Conservation (phyloP, 1,284 basidiomycete species). For the Ganoderma meredithae region DNA sequence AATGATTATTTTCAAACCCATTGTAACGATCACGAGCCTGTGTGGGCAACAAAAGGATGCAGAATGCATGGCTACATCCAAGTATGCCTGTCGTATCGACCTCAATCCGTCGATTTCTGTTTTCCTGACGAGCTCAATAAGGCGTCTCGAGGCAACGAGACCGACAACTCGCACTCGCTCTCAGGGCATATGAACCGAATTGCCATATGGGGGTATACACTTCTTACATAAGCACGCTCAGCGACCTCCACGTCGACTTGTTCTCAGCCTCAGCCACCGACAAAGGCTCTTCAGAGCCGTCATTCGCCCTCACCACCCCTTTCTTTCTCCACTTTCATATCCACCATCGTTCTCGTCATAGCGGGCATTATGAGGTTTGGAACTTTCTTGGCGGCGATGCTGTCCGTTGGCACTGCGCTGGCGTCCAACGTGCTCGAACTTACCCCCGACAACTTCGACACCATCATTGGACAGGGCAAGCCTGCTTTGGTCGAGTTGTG, state of each 20-base stretch:
- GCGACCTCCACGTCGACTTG: conserved; percentile 32
- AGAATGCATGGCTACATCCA: too few species aligned
- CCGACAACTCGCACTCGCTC: neutral
- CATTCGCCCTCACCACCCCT: conserved; percentile 9
- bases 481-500: conserved; percentile 91
- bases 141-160: too few species aligned
- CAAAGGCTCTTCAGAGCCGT: conserved; percentile 29
- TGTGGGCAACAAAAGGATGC: too few species aligned
- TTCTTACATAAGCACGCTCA: conserved; percentile 26
- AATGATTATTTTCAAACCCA: too few species aligned
- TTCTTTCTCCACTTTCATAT: conserved; percentile 32
- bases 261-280: conserved; percentile 29
- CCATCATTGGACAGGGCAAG: conserved; percentile 77
- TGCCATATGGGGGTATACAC: conserved; percentile 5
- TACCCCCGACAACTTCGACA: conserved; percentile 78
- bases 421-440: conserved; percentile 90
- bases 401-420: conserved; percentile 59
- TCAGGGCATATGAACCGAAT: neutral
- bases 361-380: conserved; percentile 43
- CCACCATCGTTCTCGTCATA: conserved; percentile 61
- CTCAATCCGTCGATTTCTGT: too few species aligned
- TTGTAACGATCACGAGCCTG: too few species aligned
- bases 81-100: too few species aligned
- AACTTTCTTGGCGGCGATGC: conserved; percentile 59
- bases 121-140: too few species aligned